A percentile compares a stretch with the other conserved stretches of the same genome.
Conservation (phyloP, 1,284 basidiomycete species). For the Boletellus sp. region DNA sequence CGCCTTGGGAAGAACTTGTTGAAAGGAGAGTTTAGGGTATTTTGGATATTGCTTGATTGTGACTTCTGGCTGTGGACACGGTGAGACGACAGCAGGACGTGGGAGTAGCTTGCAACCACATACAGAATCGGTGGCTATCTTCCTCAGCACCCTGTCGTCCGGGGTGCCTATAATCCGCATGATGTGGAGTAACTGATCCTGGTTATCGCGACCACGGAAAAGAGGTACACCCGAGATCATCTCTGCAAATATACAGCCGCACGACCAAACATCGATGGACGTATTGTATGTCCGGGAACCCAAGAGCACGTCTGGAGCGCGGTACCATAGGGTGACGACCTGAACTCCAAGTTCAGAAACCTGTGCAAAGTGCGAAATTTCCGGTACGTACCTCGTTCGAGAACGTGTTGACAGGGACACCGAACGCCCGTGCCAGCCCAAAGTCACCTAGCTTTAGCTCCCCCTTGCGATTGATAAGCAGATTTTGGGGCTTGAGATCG, state of each 20-base stretch:
- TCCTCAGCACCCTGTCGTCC: constrained; percentile 82
- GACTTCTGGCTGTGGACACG: constrained; percentile 75
- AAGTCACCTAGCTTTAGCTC: constrained; percentile 98
- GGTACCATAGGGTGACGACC: constrained; percentile 99
- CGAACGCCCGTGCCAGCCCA: constrained; percentile 91
- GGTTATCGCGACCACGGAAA: constrained; percentile 96
- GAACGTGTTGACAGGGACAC: constrained; percentile 94
- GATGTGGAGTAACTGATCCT: constrained; percentile 96
- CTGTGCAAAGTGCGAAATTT: neutral
- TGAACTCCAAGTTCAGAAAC: constrained; percentile 31
- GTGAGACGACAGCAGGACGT: constrained; percentile 11
- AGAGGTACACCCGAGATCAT: constrained; percentile 98
- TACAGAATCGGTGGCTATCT: constrained; percentile 91
- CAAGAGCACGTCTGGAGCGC: constrained; percentile 95
- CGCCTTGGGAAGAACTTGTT: constrained; percentile 89
- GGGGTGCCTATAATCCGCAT: constrained; percentile 98
- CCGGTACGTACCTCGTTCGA: constrained; percentile 76
- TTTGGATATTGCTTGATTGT: constrained; percentile 85
- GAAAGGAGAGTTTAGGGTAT: constrained; percentile 88
- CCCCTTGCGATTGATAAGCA: constrained; percentile 95
- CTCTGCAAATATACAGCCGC: constrained; percentile 98
- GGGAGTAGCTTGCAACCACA: constrained; percentile 24
- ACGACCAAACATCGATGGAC: constrained; percentile 99
- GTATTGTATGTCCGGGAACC: constrained; percentile 98
- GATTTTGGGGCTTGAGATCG: constrained; percentile 96